Evolutionary conservation across 352 stramenopile species (phyloP), one percentile per base, ranked within the genome.

Genomic region (Vaucheria bursata): DNA sequence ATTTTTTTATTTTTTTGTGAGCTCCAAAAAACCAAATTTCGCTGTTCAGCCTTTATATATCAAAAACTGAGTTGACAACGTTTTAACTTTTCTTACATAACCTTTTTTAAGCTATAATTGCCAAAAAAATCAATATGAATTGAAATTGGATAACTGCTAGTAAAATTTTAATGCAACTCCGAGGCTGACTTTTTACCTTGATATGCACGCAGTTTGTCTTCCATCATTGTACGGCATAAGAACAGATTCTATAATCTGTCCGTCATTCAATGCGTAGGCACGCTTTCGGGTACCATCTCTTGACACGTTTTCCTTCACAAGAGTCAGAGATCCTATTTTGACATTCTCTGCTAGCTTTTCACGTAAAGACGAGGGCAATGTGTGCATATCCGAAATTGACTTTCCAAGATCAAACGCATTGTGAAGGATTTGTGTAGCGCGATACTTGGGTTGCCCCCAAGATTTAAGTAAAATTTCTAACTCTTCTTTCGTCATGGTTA

Each of bases 141-240:
- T n/a, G n/a, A n/a, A n/a, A n/a, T n/a, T n/a, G n/a, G n/a, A n/a
- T n/a, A n/a, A n/a, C n/a, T n/a, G n/a, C n/a, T n/a, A n/a, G n/a
- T n/a, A n/a, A n/a, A n/a, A n/a, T n/a, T n/a, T n/a, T n/a, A n/a
- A n/a, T n/a, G n/a, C n/a, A n/a, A n/a, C n/a, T n/a, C n/a, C n/a
- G n/a, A n/a, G n/a, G n/a, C n/a, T n/a, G n/a, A n/a, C n/a, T n/a
- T n/a, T n/a, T n/a, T 40, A 72, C 65, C 71, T 80, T 38, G 81
- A 85, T 25, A 85, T 85, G 74, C 79, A 85, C 12, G 80, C 79
- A 33, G 80, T 85, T 38, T 74, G 39, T 31, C 89, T 75, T 37
- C 88, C 88, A 83, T 93, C 89, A 38, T 88, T 71, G 79, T 94
- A 94, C 0, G 89, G 89, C 90, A 94, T 94, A 0, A 94, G 81